phyloP scores from a whole-genome alignment of 345 rosid species.

The Sisymbrium irio region DNA sequence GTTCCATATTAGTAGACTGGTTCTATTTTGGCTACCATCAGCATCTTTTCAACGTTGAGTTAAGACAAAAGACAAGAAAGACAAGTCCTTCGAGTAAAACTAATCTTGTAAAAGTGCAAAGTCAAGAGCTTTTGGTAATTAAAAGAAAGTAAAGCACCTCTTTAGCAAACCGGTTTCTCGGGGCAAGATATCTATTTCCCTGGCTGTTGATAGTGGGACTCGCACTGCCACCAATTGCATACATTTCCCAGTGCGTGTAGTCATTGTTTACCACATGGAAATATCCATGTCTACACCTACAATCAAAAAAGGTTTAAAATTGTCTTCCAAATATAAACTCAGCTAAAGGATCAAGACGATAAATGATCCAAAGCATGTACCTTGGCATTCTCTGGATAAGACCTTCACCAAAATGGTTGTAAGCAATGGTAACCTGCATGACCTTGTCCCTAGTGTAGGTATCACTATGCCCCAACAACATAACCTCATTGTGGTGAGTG shows the following conservation, averaged over 20 bases:
- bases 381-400: conserved; percentile 99
- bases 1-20: too few species aligned
- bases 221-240: conserved; percentile 99
- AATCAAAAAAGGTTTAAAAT: neutral
- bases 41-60: neutral
- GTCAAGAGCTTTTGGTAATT: neutral
- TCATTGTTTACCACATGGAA: conserved; percentile 99
- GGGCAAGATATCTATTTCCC: conserved; percentile 92
- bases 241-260: conserved; percentile 99
- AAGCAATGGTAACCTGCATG: conserved; percentile 97
- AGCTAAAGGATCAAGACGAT: neutral
- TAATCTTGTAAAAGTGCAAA: neutral
- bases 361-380: conserved; percentile 25
- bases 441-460: conserved; percentile 81
- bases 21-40: neutral
- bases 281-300: conserved; percentile 95
- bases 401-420: conserved; percentile 99
- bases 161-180: conserved; percentile 65
- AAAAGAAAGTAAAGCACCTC: conserved; percentile 36
- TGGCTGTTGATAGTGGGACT: conserved; percentile 97
- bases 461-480: conserved; percentile 97
- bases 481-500: conserved; percentile 94
- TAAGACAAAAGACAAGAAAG: neutral
- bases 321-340: neutral
- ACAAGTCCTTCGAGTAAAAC: neutral